Evolutionary conservation across 1,284 basidiomycete genomes (phyloP), one percentile per base, ranked within the genome.

Genomic region (Rugosomyces carneus): DNA sequence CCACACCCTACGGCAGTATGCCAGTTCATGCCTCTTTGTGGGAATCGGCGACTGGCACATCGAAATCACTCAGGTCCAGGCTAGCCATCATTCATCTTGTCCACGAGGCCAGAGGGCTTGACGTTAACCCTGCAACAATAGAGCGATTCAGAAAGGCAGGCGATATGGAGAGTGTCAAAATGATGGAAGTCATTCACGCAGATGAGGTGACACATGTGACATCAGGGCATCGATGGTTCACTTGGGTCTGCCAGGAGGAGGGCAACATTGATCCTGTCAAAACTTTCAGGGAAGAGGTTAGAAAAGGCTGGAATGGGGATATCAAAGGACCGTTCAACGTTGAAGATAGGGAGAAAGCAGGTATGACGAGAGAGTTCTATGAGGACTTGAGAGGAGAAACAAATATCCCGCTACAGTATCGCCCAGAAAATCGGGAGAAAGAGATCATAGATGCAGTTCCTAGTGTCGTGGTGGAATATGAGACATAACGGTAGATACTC

Each of bases 41-140:
- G 90, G 82, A 91, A 48, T 88, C 85, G 2, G 91, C 90, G 1
- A 70, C 72, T 11, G 75, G 82, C 39, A 93, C 90, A 0, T 78
- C 78, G 2, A 62, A 80, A 42, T 89, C 85, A 1, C 72, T 93
- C 24, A 77, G 80, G 27, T 74, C 89, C 0, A 76, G 90, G 1
- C 77, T 93, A 20, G 87, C 88, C 1, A 93, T 93, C 62, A 90
- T 93, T 54, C 90, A 93, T 57, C 79, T 93, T 23, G 90, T 93
- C 0, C 90, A 93, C 60, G 91, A 93, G 68, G 89, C 90, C 1
- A 71, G 90, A 21, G 90, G 91, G 1, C 72, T 93, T 5, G 92
- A 93, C 63, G 87, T 93, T 49, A 91, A 91, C 59, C 91, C 91
- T 0, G 72, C 75, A 10, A 93, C 90, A 2, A 91, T 95, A 55